Conservation (phyloP, 2,329 filamentous ascomycete genomes). For the Tolypocladium guangdongense region DNA sequence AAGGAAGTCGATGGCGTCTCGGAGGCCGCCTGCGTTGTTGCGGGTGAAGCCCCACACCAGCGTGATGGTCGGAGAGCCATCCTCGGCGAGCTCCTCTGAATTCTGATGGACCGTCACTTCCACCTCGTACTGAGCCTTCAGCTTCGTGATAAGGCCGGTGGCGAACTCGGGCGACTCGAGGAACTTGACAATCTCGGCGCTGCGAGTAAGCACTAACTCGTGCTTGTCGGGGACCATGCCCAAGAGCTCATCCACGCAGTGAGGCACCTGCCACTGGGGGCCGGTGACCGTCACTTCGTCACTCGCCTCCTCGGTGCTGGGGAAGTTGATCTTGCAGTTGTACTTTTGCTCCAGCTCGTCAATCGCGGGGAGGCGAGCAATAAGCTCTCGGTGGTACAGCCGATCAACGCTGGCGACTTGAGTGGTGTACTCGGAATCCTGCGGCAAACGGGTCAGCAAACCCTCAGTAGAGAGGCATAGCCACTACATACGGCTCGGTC, state of each 20-base stretch:
- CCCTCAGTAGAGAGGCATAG: neutral
- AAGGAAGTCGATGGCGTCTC: slow-evolving; percentile 92
- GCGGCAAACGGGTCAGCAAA: slow-evolving; percentile 4
- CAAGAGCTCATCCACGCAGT: slow-evolving; percentile 91
- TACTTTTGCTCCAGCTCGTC: slow-evolving; percentile 97
- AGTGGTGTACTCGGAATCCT: slow-evolving; percentile 94
- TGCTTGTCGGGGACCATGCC: slow-evolving; percentile 97
- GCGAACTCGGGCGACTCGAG: slow-evolving; percentile 74
- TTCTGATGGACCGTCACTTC: slow-evolving; percentile 66
- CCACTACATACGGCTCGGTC: slow-evolving; percentile 64
- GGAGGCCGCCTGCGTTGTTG: slow-evolving; percentile 90
- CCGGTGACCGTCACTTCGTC: slow-evolving; percentile 93
- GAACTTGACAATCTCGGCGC: slow-evolving; percentile 65
- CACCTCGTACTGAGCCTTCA: slow-evolving; percentile 87
- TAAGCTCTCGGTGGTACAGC: slow-evolving; percentile 87
- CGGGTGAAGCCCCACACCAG: slow-evolving; percentile 79
- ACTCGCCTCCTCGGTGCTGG: slow-evolving; percentile 92
- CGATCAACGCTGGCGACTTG: slow-evolving; percentile 91
- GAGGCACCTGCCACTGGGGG: slow-evolving; percentile 94
- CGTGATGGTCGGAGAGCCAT: slow-evolving; percentile 46
- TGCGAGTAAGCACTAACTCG: slow-evolving; percentile 74
- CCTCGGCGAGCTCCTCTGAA: slow-evolving; percentile 44
- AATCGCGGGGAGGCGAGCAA: slow-evolving; percentile 78
- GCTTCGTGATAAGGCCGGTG: slow-evolving; percentile 67
- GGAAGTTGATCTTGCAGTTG: slow-evolving; percentile 99